Evolutionary conservation across 345 rosid species (phyloP), one percentile per base, ranked within the genome.

Genomic region (Eucalyptus pauciflora): DNA sequence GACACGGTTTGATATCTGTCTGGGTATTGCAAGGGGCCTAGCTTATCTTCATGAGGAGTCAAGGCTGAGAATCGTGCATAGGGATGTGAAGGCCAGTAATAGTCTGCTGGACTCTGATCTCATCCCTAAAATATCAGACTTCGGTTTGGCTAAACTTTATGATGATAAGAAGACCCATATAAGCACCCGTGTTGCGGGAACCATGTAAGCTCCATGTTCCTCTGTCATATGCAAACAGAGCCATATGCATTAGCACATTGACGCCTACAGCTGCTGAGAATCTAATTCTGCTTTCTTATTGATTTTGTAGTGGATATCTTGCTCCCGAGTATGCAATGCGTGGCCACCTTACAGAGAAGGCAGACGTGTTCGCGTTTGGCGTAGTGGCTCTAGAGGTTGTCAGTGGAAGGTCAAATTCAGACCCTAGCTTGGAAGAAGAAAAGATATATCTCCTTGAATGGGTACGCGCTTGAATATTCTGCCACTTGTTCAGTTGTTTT

Each of bases 321-420:
- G 94, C 97, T 12, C 99, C 97, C 7, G 96, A 96, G 90, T 96
- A 96, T 86, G 98, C 96, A 37, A 94, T 96, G 95, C 94, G 91
- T 49, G 95, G 96, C 45, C 96, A 93, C 87, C 97, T 95, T 3
- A 96, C 95, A 7, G 98, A 96, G 92, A 96, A 96, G 90, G 93
- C 94, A 14, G 96, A 95, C 90, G 96, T 94, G 88, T 96, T 94
- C 90, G 95, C 93, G 12, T 96, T 95, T 86, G 97, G 96, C 51
- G 91, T 96, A 50, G 94, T 96, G 79, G 95, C 93, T 62, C 85
- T 96, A 50, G 96, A 96, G 88, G 85, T 95, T 25, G 86, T 96
- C 20, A 94, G 96, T 54, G 97, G 99, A 86, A 95, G 97, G 89
- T 94, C 94, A 20, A 95, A 96, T 88, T 92, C 95, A 18, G 95